Percentiles rank a stretch among this genome's conserved stretches.
phyloP scores from a whole-genome alignment of 306 rosid species.

The Albizia julibrissin region DNA sequence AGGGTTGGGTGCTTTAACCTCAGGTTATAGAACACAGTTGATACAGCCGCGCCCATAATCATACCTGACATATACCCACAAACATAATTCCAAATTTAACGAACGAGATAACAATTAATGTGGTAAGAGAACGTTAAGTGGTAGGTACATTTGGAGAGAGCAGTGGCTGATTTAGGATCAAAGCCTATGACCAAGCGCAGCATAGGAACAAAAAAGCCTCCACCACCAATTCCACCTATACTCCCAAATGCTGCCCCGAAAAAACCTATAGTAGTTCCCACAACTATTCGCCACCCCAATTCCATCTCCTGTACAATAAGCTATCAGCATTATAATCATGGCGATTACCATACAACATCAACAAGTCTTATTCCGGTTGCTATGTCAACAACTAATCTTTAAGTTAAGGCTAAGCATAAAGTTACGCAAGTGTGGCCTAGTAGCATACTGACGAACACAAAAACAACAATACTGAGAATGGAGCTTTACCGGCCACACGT shows the following conservation, averaged over 20 bases:
- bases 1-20: constrained; percentile 59
- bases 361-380: too few relatives aligned
- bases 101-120: too few relatives aligned
- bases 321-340: too few relatives aligned
- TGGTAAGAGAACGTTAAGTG: neutral
- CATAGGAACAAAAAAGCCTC: constrained; percentile 87
- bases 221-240: constrained; percentile 88
- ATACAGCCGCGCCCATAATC: constrained; percentile 71
- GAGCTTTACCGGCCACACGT: constrained; percentile 78
- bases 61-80: constrained; percentile 46
- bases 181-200: constrained; percentile 68
- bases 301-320: constrained; percentile 53
- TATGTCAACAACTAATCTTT: too few relatives aligned
- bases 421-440: neutral
- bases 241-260: constrained; percentile 80
- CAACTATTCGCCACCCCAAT: constrained; percentile 67
- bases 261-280: constrained; percentile 62
- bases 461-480: too few relatives aligned
- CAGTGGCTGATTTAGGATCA: constrained; percentile 77
- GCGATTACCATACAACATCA: too few relatives aligned
- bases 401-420: neutral
- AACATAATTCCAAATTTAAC: too few relatives aligned
- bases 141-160: constrained; percentile 66
- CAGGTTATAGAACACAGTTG: constrained; percentile 68
- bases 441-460: too few relatives aligned